Percentiles rank a stretch among this genome's conserved stretches.
These are phyloP conservation scores for Hypomontagnella submonticulosa DNA, from an alignment of 495 filamentous ascomycete genomes.

Conservation along the genomic window DNA sequence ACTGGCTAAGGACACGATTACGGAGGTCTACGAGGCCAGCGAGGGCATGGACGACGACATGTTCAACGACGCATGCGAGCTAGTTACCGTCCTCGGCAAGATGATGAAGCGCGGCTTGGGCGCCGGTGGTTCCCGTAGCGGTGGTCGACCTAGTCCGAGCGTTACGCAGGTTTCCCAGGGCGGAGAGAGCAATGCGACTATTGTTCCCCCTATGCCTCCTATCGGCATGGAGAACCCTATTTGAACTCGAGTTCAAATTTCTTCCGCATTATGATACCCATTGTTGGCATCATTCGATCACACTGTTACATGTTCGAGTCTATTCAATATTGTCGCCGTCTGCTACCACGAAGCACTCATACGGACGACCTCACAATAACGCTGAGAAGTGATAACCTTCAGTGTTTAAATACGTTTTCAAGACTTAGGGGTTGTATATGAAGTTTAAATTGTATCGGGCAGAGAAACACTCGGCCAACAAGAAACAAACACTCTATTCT, in stretches of 20 bases:
- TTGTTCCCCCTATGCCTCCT: conserved; percentile 32
- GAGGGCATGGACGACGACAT: conserved; percentile 94
- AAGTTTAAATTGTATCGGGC: not conserved
- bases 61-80: conserved; percentile 80
- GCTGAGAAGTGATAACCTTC: not conserved
- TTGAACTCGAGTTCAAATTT: conserved; percentile 20
- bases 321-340: no score
- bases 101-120: conserved; percentile 77
- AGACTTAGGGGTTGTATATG: conserved; percentile 4
- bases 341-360: not conserved
- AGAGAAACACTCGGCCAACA: not conserved
- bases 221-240: conserved; percentile 49
- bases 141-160: conserved; percentile 39
- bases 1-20: conserved; percentile 83
- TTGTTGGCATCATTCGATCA: not conserved
- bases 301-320: no score
- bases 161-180: conserved; percentile 24
- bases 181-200: conserved; percentile 22
- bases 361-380: not conserved
- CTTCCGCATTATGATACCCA: not conserved
- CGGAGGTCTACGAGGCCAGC: conserved; percentile 88
- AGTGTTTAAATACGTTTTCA: not conserved
- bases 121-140: conserved; percentile 35
- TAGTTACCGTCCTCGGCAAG: conserved; percentile 77
- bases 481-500: not conserved